Evolutionary conservation across 2,329 filamentous ascomycete genomes (phyloP).

Genomic region (Alternaria panax): DNA sequence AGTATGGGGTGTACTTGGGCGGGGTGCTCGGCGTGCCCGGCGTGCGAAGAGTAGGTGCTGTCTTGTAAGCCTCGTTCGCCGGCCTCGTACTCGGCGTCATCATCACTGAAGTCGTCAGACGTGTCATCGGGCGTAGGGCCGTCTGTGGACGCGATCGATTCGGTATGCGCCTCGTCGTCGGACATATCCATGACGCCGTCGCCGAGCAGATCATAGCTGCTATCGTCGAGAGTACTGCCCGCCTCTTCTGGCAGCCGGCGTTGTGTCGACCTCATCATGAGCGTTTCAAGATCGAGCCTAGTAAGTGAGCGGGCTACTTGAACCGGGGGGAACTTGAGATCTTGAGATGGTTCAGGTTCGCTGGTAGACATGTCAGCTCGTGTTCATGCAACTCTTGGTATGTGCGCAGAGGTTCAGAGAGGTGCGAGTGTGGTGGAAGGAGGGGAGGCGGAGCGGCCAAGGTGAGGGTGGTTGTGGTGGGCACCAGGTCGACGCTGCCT

Average conservation of each 20-base stretch:
- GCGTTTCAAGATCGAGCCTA: constrained; percentile 42
- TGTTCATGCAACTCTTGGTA: constrained; percentile 18
- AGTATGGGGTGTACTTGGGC: constrained; percentile 24
- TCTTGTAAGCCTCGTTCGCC: constrained; percentile 27
- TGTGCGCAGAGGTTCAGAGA: constrained; percentile 3
- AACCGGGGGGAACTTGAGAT: constrained; percentile 43
- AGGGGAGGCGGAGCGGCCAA: constrained; percentile 10
- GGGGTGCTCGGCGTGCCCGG: constrained; percentile 22
- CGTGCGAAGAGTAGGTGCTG: constrained; percentile 30
- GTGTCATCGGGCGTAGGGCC: constrained; percentile 44
- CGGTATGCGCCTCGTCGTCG: constrained; percentile 49
- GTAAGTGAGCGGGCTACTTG: constrained; percentile 42
- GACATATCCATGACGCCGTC: constrained; percentile 42
- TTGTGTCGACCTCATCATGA: constrained; percentile 47
- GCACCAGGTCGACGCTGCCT: constrained; percentile 32
- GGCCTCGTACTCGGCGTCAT: constrained; percentile 41
- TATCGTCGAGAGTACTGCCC: constrained; percentile 44
- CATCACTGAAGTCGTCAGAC: constrained; percentile 39
- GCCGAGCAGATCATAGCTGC: constrained; percentile 45
- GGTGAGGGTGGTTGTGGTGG: constrained; percentile 20
- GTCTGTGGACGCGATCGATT: constrained; percentile 47
- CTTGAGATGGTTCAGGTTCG: constrained; percentile 35
- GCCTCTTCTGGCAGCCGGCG: constrained; percentile 35
- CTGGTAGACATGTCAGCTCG: constrained; percentile 42
- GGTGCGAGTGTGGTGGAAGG: constrained; percentile 15